Percentiles rank a stretch among this genome's conserved stretches.
These are phyloP conservation scores for Xylaria sp. DNA, from an alignment of 2,329 filamentous ascomycete genomes.

Conservation along the genomic window DNA sequence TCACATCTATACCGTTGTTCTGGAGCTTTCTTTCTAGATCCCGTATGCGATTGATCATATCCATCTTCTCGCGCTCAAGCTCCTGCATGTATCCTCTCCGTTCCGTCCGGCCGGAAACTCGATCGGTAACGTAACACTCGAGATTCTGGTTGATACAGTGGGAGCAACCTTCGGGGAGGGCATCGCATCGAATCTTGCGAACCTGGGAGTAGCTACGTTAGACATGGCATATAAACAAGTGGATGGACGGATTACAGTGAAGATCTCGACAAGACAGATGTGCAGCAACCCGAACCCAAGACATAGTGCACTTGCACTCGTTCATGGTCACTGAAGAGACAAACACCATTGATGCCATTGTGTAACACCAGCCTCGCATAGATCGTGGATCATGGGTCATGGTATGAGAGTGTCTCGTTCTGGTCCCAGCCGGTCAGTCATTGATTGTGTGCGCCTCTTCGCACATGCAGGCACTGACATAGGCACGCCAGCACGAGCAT, in stretches of 20 bases:
- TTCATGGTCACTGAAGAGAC: conserved; percentile 11
- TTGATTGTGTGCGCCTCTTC: conserved; percentile 10
- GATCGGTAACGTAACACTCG: conserved; percentile 85
- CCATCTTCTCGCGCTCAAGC: conserved; percentile 76
- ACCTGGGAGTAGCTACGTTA: conserved; percentile 56
- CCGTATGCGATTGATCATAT: conserved; percentile 72
- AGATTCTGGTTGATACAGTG: conserved; percentile 80
- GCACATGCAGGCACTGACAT: not conserved
- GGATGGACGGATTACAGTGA: not conserved
- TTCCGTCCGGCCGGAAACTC: conserved; percentile 83
- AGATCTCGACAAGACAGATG: conserved; percentile 13
- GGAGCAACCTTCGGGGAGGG: conserved; percentile 80
- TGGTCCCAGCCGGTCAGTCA: conserved; percentile 6
- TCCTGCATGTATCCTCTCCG: conserved; percentile 81
- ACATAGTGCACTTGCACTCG: conserved; percentile 31
- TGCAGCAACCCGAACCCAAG: conserved; percentile 20
- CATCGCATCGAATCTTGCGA: conserved; percentile 89
- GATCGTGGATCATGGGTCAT: not conserved
- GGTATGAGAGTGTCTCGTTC: not conserved
- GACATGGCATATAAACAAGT: conserved; percentile 25
- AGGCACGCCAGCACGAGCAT: not conserved
- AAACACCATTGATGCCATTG: conserved; percentile 1
- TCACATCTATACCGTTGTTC: conserved; percentile 69
- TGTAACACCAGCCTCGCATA: conserved; percentile 22
- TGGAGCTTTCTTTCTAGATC: conserved; percentile 74